Conservation (phyloP, 2,329 filamentous ascomycete species). For the Trichophyton rubrum region DNA sequence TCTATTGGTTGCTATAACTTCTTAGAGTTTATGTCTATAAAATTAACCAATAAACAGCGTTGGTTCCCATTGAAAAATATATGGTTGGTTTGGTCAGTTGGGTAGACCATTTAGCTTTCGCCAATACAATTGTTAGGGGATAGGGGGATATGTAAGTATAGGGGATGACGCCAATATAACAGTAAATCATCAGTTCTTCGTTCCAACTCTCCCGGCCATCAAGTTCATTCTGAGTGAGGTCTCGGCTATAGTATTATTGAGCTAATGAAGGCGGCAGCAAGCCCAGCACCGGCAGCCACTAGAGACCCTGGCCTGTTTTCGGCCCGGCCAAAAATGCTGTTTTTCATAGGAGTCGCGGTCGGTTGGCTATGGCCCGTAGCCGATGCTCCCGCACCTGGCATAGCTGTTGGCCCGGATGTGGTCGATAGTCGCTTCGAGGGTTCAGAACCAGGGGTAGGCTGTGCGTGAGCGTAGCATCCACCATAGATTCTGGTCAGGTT, state of each 20-base stretch:
- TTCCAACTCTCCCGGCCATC: not conserved
- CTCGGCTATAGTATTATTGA: not conserved
- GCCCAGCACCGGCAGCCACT: not conserved
- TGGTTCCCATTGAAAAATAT: too few species aligned
- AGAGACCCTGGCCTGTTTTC: not conserved
- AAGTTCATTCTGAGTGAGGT: not conserved
- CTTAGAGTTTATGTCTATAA: too few species aligned
- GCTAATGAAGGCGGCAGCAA: not conserved
- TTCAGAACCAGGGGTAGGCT: not conserved
- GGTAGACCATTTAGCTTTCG: too few species aligned
- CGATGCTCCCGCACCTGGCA: not conserved
- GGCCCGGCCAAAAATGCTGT: not conserved
- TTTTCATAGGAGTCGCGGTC: not conserved
- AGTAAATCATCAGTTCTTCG: not conserved
- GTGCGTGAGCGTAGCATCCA: slow-evolving; percentile 3
- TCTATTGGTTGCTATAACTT: too few species aligned
- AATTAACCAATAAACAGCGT: too few species aligned
- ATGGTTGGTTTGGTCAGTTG: too few species aligned
- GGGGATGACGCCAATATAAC: not conserved
- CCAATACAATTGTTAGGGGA: too few species aligned
- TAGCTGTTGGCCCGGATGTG: not conserved
- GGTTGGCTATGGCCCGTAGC: not conserved
- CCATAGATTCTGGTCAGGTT: slow-evolving; percentile 4
- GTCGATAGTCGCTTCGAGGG: not conserved
- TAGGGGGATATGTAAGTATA: not conserved